Base-by-base conservation (phyloP, 495 filamentous ascomycete genomes). In the Daldinia loculata region DNA sequence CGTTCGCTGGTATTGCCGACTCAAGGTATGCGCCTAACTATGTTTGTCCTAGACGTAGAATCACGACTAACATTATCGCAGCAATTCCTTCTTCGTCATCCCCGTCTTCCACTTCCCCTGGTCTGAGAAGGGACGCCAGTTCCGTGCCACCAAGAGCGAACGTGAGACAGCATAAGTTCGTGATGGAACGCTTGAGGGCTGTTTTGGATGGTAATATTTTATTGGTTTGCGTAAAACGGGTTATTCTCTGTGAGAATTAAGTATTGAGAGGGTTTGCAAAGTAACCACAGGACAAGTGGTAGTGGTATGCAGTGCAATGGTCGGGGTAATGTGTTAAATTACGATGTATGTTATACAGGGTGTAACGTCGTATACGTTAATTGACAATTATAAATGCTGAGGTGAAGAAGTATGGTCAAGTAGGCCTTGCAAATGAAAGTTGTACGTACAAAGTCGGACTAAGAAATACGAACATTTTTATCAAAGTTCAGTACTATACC, bases 91-190 rank as follows among this genome's bases (percentile, higher is more conserved):
- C 92, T 97, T 99, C 88, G 86, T 95, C 77, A 85, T 97, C 72
- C 94, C 94, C 60, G 95, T 98, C 73, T 88, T 89, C 70, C 95
- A 98, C 88, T 97, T 99, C 89, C 95, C 95, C 41, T 98, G 95
- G 95, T 94, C 91, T 36, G 91, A 93, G 75, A 94, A 93, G 83
- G 94, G 90, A 48, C 90, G 90, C 70, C 82, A 89, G 80, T 74
- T 68, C 61, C 84, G 90, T 51, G 63, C 24, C 55, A 80, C 14
- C 45, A 81, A 82, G 75, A 67, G 77, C 9, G 79, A 77, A 51
- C 77, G 76, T 59, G 72, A 78, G 32, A 70, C 56, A 32, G 81
- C 65, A 30, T 81, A 78, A 75, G 39, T 58, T 22, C 12, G 7
- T 14, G 7, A 32, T 34, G 6, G 15, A 29, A 52, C 1, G 26